Base-by-base conservation (phyloP, 2,329 filamentous ascomycete species). In the Nigrospora sphaerica region DNA sequence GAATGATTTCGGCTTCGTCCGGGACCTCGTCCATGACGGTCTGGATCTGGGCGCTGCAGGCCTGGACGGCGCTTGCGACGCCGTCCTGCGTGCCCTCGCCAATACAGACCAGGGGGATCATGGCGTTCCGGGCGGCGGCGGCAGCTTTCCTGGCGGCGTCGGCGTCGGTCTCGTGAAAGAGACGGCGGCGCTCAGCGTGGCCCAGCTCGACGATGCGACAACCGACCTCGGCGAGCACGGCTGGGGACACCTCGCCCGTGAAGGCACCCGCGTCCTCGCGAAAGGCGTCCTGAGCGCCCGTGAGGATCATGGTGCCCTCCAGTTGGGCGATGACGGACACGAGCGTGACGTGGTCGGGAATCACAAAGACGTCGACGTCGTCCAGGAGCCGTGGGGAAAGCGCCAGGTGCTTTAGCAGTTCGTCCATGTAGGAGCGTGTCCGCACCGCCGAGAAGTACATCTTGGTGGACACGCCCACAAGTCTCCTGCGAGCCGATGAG, bases 91-190 rank as follows among this genome's bases (percentile, higher is more conserved):
- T 79, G 56, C 76, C 70, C 71, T 95, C 89, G 12, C 89, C 88
- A 17, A 95, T 80, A 65, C 89, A 95, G 1, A 95, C 78, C 1
- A 95, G 73, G 3, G 89, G 88, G 1, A 86, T 70, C 71, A 95
- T 78, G 6, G 82, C 82, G 57, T 89, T 83, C 5, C 78, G 67
- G 14, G 77, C 80, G 1, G 80, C 80, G 0, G 86, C 87, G 0
- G 73, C 75, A 0, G 86, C 86, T 66, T 93, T 93, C 49, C 69
- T 75, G 0, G 81, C 82, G 0, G 85, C 78, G 37, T 73, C 68
- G 14, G 70, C 74, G 56, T 93, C 85, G n/a, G 81, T 86, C 71
- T 95, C 88, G 14, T 77, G 77, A 57, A 91, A 89, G 17, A 88
- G 62, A 3, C 80, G 67, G 43, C 87, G 73, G 6, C 88, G 77